Evolutionary conservation across 352 stramenopile species (phyloP), one percentile per base, ranked within the genome.

Genomic region (Globisporangium recalcitrans): DNA sequence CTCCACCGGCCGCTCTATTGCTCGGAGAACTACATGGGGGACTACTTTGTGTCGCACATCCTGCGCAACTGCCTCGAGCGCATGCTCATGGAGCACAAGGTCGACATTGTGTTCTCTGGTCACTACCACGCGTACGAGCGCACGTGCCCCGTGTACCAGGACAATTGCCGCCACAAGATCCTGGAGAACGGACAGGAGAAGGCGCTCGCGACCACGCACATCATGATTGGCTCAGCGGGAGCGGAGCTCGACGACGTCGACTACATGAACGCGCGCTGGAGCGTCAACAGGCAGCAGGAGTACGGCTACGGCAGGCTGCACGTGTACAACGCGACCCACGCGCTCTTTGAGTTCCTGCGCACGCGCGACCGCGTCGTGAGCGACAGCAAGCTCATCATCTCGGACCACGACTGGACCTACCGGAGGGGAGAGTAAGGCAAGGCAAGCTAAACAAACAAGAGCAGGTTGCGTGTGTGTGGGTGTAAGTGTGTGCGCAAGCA

Each of bases 201-300:
- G 5, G 62, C 67, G 19, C 49, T 60, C 27, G 74, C 67, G 6
- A 62, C 74, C 1, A 61, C 65, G 10, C 72, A 80, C 52, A 66
- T 82, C 52, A 82, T 80, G 72, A 64, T 82, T 40, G 74, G 74
- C 38, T 78, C 74, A 11, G 74, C 63, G 9, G 74, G 72, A n/a
- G 71, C 69, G 3, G 71, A 71, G 54, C 49, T 82, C 4, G 74
- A 82, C 58, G 64, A 77, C 19, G 63, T 69, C 2, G 52, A 67
- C 21, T 79, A 75, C 49, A 26, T 64, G 31, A 24, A 10, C 4
- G 34, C 27, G 4, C 24, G 22, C 11, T 82, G 72, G 71, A 76
- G 69, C 32, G 51, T 22, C 5, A 66, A 66, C n/a, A 38, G 52
- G 2, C 66, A 72, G 52, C 64, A 72, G 36, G 67, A 73, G 44